A percentile compares a stretch with the other conserved stretches of the same genome.
These are phyloP conservation scores for Blastobotrys raffinosifermentans DNA, from an alignment of 1,139 yeast genomes.

Conservation along the genomic window DNA sequence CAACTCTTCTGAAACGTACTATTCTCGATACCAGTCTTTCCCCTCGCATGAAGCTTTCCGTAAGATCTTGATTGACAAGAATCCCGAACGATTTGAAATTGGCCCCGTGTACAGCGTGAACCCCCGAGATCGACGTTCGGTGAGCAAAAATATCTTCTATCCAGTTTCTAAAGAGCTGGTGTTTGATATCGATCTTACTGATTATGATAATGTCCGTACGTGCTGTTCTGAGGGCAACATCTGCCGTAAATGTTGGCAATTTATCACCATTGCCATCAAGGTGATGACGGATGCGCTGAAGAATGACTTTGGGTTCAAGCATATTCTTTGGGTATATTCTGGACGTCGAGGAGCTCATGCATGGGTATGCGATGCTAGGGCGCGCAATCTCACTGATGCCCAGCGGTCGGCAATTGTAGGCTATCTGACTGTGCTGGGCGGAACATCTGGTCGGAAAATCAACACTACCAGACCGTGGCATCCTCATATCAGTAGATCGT, in stretches of 20 bases:
- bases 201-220: constrained; percentile 88
- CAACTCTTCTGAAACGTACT: constrained; percentile 40
- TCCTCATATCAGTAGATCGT: constrained; percentile 67
- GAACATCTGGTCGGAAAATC: constrained; percentile 40
- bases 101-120: constrained; percentile 89
- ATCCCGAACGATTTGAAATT: constrained; percentile 89
- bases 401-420: constrained; percentile 75
- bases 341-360: constrained; percentile 99
- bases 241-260: constrained; percentile 90
- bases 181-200: constrained; percentile 96
- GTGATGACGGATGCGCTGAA: constrained; percentile 65
- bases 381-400: constrained; percentile 65
- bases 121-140: constrained; percentile 74
- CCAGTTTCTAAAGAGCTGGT: constrained; percentile 84
- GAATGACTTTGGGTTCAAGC: constrained; percentile 85
- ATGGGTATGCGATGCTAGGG: constrained; percentile 88
- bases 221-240: constrained; percentile 86
- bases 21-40: constrained; percentile 83
- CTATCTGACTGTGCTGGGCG: constrained; percentile 69
- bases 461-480: constrained; percentile 75
- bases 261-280: constrained; percentile 79
- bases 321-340: constrained; percentile 90
- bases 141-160: constrained; percentile 75
- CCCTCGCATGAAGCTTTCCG: constrained; percentile 65
- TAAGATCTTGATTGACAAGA: constrained; percentile 59